phyloP scores from a whole-genome alignment of 1,139 yeast species.

The Scheffersomyces illinoinensis region DNA sequence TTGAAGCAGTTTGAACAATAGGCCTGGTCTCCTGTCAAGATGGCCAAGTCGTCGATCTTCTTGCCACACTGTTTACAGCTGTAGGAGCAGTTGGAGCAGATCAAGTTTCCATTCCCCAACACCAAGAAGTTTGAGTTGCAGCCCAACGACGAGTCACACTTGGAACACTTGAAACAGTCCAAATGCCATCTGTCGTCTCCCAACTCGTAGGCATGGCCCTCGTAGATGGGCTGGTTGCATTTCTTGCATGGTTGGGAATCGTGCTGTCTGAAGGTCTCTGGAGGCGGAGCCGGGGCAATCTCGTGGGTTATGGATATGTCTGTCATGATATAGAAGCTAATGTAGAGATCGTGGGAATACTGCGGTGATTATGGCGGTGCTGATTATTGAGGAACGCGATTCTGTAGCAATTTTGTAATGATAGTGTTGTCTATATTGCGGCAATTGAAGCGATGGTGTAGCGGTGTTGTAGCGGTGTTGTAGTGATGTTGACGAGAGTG shows the following conservation, averaged over 20 bases:
- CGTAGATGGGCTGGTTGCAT: slow-evolving; percentile 51
- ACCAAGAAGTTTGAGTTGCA: slow-evolving; percentile 89
- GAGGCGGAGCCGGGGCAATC: background rate
- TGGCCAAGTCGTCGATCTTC: slow-evolving; percentile 94
- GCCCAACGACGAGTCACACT: slow-evolving; percentile 75
- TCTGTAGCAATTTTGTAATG: background rate
- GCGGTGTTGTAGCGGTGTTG: background rate
- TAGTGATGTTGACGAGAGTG: background rate
- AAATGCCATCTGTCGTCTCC: slow-evolving; percentile 97
- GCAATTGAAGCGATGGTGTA: background rate
- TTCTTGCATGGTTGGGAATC: slow-evolving; percentile 40
- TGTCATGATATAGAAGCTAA: background rate
- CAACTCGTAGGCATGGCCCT: slow-evolving; percentile 79
- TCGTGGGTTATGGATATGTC: slow-evolving; percentile 6
- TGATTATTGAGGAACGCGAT: background rate
- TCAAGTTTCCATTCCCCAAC: slow-evolving; percentile 86
- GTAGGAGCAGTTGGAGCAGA: slow-evolving; percentile 90
- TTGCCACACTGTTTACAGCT: slow-evolving; percentile 85
- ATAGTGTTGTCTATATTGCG: background rate
- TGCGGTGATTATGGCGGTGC: background rate
- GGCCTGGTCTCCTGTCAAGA: slow-evolving; percentile 91
- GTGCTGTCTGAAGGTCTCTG: background rate
- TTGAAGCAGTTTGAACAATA: slow-evolving; percentile 90
- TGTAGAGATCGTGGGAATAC: background rate
- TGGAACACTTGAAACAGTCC: slow-evolving; percentile 86